A percentile compares a stretch with the other conserved stretches of the same genome.
Evolutionary conservation across 805 yeast species (phyloP).

Genomic region (Hanseniaspora occidentalis): DNA sequence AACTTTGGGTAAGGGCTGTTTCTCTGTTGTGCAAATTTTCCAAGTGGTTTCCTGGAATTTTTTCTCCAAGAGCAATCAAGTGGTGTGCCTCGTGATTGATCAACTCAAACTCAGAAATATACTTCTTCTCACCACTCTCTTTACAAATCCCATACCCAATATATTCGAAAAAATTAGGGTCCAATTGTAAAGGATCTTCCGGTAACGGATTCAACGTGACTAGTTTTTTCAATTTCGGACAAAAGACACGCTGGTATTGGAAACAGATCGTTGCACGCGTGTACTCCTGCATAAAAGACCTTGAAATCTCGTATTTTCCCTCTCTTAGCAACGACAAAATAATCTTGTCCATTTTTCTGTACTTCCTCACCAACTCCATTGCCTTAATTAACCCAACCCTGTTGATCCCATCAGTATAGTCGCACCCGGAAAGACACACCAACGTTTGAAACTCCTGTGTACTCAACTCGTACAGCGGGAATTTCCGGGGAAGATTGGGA

Average conservation of each 20-base stretch:
- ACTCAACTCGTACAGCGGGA: constrained; percentile 37
- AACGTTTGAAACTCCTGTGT: constrained; percentile 53
- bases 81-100: constrained; percentile 36
- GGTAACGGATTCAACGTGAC: constrained; percentile 50
- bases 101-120: constrained; percentile 20
- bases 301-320: constrained; percentile 46
- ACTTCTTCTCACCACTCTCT: constrained; percentile 9
- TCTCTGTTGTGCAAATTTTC: background rate
- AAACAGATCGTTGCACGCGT: constrained; percentile 66
- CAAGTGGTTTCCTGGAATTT: background rate
- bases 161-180: constrained; percentile 25
- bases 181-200: constrained; percentile 17
- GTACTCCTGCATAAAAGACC: constrained; percentile 46
- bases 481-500: constrained; percentile 24
- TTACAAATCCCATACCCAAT: constrained; percentile 26
- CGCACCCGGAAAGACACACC: constrained; percentile 94
- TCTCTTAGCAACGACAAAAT: constrained; percentile 45
- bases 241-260: constrained; percentile 72
- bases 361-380: constrained; percentile 40
- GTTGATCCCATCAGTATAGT: constrained; percentile 78
- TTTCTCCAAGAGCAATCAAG: constrained; percentile 47
- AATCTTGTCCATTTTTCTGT: constrained; percentile 40
- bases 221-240: constrained; percentile 41
- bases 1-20: background rate
- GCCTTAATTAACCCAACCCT: constrained; percentile 77